Percentiles rank a stretch among this genome's conserved stretches.
Evolutionary conservation across 2,329 filamentous ascomycete genomes (phyloP).

Genomic region (Xylaria sp.): DNA sequence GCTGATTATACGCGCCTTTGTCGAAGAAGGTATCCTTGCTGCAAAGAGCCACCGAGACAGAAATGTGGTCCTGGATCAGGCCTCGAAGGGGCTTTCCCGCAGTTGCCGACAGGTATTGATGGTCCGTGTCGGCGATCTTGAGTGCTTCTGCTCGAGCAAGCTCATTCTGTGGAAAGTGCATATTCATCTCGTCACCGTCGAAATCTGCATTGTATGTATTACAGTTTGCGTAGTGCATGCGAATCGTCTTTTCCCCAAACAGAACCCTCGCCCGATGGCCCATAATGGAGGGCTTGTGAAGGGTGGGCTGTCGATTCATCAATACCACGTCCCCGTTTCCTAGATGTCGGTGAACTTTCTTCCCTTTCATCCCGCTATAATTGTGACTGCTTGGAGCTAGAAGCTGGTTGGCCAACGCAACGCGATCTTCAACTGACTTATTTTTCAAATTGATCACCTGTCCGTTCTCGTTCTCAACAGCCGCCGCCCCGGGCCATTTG

Average conservation of each 20-base stretch:
- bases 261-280: conserved; percentile 90
- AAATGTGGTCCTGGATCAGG: conserved; percentile 98
- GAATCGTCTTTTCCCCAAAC: conserved; percentile 93
- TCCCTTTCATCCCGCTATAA: conserved; percentile 77
- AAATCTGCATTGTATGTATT: conserved; percentile 99
- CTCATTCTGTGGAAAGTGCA: conserved; percentile 99
- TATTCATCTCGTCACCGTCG: conserved; percentile 99
- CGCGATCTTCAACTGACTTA: conserved; percentile 85
- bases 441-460: conserved; percentile 85
- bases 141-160: conserved; percentile 90
- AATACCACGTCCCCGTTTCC: conserved; percentile 96
- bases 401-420: conserved; percentile 89
- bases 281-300: conserved; percentile 99
- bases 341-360: conserved; percentile 95
- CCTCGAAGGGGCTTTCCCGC: conserved; percentile 91
- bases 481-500: conserved; percentile 90
- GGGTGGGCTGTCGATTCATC: conserved; percentile 97
- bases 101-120: conserved; percentile 93
- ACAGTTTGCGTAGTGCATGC: conserved; percentile 99
- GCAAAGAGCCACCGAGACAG: conserved; percentile 88
- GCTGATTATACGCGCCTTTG: conserved; percentile 84
- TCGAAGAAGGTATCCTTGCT: conserved; percentile 91
- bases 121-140: conserved; percentile 92
- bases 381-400: conserved; percentile 79
- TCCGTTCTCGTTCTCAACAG: conserved; percentile 94